Percentiles rank a stretch among this genome's conserved stretches.
Evolutionary conservation across 352 stramenopile genomes (phyloP).

Genomic region (Aphanomyces invadans): DNA sequence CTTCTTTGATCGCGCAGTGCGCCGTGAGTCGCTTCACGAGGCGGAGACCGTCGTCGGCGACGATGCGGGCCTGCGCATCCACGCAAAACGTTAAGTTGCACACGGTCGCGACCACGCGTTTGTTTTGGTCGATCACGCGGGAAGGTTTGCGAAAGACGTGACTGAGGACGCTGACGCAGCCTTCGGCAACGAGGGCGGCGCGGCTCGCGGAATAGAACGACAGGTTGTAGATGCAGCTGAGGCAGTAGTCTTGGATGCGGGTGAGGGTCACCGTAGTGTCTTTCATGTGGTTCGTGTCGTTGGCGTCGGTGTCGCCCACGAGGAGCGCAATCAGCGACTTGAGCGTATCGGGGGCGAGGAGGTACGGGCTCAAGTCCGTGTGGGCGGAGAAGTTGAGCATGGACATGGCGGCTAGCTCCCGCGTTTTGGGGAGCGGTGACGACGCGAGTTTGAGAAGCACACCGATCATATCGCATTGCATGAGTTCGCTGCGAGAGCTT

Average conservation of each 20-base stretch:
- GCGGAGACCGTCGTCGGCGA: constrained; percentile 52
- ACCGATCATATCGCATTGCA: constrained; percentile 56
- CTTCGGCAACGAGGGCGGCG: constrained; percentile 49
- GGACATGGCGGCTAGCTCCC: constrained; percentile 63
- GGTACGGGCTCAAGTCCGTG: constrained; percentile 47
- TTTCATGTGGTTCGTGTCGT: constrained; percentile 25
- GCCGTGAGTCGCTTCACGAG: constrained; percentile 69
- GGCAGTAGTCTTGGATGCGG: constrained; percentile 57
- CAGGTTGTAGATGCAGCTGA: constrained; percentile 71
- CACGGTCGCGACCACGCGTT: constrained; percentile 51
- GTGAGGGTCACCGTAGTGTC: constrained; percentile 44
- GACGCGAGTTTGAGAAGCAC: constrained; percentile 40
- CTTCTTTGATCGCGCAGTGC: constrained; percentile 40
- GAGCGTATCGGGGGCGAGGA: constrained; percentile 69
- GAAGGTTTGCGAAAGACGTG: constrained; percentile 57
- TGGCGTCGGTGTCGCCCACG: constrained; percentile 22
- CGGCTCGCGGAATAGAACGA: constrained; percentile 63
- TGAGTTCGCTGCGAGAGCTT: constrained; percentile 48
- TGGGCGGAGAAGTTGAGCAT: constrained; percentile 75
- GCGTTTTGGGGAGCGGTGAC: constrained; percentile 21
- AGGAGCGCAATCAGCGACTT: constrained; percentile 56
- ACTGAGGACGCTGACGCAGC: constrained; percentile 53
- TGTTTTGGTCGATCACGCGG: constrained; percentile 54
- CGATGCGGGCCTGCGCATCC: constrained; percentile 49
- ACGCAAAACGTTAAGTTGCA: constrained; percentile 73